Evolutionary conservation across 768 basidiomycete species (phyloP), one percentile per base, ranked within the genome.

Genomic region (Roridomyces roridus): DNA sequence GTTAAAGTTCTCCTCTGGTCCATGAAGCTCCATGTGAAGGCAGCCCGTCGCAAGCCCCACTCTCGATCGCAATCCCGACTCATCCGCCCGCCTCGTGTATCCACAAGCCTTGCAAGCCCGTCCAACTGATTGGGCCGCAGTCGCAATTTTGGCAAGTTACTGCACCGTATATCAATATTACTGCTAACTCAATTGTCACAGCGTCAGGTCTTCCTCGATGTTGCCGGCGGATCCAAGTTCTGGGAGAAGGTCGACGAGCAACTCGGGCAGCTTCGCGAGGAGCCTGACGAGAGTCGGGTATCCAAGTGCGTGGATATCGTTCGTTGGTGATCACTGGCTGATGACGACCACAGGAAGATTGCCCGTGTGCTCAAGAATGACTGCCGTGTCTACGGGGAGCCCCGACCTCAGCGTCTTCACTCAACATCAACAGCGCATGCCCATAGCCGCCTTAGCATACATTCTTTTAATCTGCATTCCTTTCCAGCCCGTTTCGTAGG

Each of bases 191-290:
- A n/a, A 8, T 39, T 9, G 6, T 15, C 15, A 36, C 24, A 55
- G 54, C 54, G 54, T 12, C 54, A 55, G n/a, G 24, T 55, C 5
- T 46, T 55, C 12, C 3, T 55, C 8, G 54, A 55, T 36, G 46
- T 36, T 11, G 29, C 20, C 0, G 45, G 31, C 9, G 41, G 40
- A 1, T 3, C 46, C 8, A 55, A 55, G 12, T 55, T 48, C 40
- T 55, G 54, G 54, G 46, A 55, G n/a, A 48, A 49, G 31, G 54
- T 55, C 11, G 46, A 55, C 12, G 46, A 55, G 7, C 46, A 43
- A 34, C 41, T 55, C 4, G 20, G 20, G 0, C 3, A 18, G 1
- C 21, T 55, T 26, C 40, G 54, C 12, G 14, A 25, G 9, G 26
- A 34, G 12, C 43, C 41, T 14, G 54, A 40, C 4, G 5, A 55